Evolutionary conservation across 768 basidiomycete species (phyloP).

Genomic region (Mycena alexandri): DNA sequence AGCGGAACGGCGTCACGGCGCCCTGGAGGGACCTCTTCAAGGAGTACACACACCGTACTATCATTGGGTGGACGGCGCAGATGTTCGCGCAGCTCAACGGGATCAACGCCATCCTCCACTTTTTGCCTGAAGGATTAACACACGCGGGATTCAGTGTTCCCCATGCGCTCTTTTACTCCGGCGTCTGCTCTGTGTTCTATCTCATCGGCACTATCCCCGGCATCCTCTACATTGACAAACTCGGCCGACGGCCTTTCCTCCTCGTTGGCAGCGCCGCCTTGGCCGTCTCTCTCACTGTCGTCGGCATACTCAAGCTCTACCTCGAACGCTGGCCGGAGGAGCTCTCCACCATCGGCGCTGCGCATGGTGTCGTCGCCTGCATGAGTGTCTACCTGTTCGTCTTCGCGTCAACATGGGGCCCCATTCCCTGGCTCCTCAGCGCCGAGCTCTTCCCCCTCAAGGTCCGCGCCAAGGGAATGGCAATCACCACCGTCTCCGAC

Average conservation of each 20-base stretch:
- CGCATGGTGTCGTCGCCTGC: slow-evolving; percentile 51
- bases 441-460: slow-evolving; percentile 66
- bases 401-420: slow-evolving; percentile 70
- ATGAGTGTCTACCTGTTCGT: slow-evolving; percentile 72
- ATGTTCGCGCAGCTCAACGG: slow-evolving; percentile 69
- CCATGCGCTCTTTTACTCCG: slow-evolving; percentile 59
- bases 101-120: slow-evolving; percentile 70
- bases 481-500: slow-evolving; percentile 72
- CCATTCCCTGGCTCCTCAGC: slow-evolving; percentile 65
- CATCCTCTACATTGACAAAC: slow-evolving; percentile 65
- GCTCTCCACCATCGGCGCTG: slow-evolving; percentile 40
- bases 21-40: slow-evolving; percentile 64
- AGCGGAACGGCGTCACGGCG: slow-evolving; percentile 42
- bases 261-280: slow-evolving; percentile 60
- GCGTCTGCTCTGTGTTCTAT: slow-evolving; percentile 61
- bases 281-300: slow-evolving; percentile 58
- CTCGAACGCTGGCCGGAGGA: slow-evolving; percentile 55
- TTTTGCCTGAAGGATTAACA: slow-evolving; percentile 65
- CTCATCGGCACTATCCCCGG: slow-evolving; percentile 65
- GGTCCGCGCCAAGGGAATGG: slow-evolving; percentile 78
- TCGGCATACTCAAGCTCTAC: slow-evolving; percentile 65
- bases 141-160: slow-evolving; percentile 62
- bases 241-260: slow-evolving; percentile 65
- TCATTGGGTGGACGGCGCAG: slow-evolving; percentile 68
- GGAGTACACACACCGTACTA: slow-evolving; percentile 61